Percentiles rank a stretch among this genome's conserved stretches.
Evolutionary conservation across 805 yeast species (phyloP).

Genomic region (Candida argentea): DNA sequence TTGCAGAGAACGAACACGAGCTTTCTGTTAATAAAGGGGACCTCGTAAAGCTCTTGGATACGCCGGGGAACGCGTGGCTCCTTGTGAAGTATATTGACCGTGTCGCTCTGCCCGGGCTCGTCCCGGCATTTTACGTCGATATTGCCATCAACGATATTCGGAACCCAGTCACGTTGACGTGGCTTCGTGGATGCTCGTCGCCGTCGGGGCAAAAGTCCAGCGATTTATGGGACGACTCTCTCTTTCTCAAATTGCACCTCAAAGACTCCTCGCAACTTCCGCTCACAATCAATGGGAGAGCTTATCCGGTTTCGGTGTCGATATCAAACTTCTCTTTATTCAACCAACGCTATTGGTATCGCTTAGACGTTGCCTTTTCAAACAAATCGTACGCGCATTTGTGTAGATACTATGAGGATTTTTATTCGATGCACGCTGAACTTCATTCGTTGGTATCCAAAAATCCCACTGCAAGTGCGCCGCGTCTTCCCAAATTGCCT

Average conservation of each 20-base stretch:
- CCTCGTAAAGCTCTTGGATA: constrained; percentile 37
- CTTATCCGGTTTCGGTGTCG: constrained; percentile 23
- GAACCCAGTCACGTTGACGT: constrained; percentile 26
- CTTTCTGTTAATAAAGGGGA: constrained; percentile 40
- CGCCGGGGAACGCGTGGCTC: constrained; percentile 45
- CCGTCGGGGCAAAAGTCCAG: constrained; percentile 1
- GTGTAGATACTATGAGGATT: constrained; percentile 43
- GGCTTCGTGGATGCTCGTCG: constrained; percentile 16
- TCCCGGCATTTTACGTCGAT: constrained; percentile 41
- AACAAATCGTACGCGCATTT: constrained; percentile 28
- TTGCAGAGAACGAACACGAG: constrained; percentile 35
- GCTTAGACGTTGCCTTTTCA: constrained; percentile 30
- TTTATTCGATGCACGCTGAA: constrained; percentile 34
- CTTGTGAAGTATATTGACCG: constrained; percentile 45
- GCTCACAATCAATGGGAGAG: constrained; percentile 19
- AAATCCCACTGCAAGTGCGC: constrained; percentile 3
- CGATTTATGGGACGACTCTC: constrained; percentile 9
- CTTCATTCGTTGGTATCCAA: constrained; percentile 12
- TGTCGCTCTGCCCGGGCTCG: constrained; percentile 35
- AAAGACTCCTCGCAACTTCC: constrained; percentile 12
- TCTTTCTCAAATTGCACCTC: constrained; percentile 19
- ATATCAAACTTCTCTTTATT: constrained; percentile 30
- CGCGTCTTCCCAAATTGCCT: constrained; percentile 32
- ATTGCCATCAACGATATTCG: constrained; percentile 33
- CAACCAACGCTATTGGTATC: constrained; percentile 42